These are phyloP conservation scores for Pulveroboletus ravenelii DNA, from an alignment of 768 basidiomycete species.

Conservation along the genomic window DNA sequence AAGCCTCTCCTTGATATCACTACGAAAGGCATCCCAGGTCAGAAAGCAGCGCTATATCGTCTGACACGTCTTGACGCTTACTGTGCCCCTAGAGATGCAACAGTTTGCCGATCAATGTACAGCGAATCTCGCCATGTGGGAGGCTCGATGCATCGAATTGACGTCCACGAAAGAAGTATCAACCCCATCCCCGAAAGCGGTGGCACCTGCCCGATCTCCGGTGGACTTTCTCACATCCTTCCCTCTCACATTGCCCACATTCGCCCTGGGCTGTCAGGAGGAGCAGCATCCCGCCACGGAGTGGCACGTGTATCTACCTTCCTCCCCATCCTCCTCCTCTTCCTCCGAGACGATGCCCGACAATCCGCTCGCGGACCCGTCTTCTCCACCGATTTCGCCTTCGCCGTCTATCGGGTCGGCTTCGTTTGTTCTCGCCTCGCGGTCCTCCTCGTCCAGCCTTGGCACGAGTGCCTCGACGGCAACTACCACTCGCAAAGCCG, in stretches of 20 bases:
- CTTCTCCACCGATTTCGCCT: constrained; percentile 27
- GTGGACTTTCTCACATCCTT: constrained; percentile 50
- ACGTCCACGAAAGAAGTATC: constrained; percentile 19
- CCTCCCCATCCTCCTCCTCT: constrained; percentile 27
- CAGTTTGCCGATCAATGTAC: constrained; percentile 63
- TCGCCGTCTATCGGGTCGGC: constrained; percentile 25
- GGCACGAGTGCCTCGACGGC: constrained; percentile 7
- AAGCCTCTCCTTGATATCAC: constrained; percentile 80
- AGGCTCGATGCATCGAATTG: constrained; percentile 42
- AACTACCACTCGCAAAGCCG: constrained; percentile 17
- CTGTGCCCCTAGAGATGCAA: constrained; percentile 50
- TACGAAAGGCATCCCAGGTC: constrained; percentile 69
- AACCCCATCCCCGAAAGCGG: constrained; percentile 1
- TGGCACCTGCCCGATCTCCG: constrained; percentile 30
- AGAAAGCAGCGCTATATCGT: constrained; percentile 12
- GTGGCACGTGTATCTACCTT: constrained; percentile 28
- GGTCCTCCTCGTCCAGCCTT: constrained; percentile 30
- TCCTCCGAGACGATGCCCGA: constrained; percentile 28
- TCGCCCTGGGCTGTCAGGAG: constrained; percentile 29
- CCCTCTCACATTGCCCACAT: constrained; percentile 51
- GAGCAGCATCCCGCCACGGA: constrained; percentile 20
- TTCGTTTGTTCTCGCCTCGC: constrained; percentile 24
- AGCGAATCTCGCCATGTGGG: constrained; percentile 69
- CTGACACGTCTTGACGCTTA: constrained; percentile 7
- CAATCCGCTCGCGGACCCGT: constrained; percentile 13